These are phyloP conservation scores for Avena insularis DNA, from an alignment of 176 grass and related monocot species.

Conservation along the genomic window DNA sequence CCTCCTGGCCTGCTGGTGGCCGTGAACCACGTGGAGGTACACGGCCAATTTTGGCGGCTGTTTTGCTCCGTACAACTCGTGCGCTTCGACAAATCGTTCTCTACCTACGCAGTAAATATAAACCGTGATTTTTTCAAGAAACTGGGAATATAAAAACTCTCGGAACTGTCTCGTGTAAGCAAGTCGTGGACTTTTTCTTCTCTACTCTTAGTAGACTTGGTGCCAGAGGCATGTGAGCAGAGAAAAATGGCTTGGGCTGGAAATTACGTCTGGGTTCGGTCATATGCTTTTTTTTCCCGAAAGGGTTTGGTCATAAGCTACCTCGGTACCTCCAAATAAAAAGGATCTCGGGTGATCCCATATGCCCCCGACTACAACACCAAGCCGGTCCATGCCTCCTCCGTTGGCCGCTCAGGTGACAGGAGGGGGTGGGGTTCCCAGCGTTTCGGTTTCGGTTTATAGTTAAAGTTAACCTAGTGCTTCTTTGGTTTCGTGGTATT, in stretches of 20 bases:
- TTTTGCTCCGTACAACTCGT: background rate
- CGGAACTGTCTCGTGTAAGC: background rate
- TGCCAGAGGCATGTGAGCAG: background rate
- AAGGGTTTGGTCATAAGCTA: background rate
- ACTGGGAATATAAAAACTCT: background rate
- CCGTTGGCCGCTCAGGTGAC: no score
- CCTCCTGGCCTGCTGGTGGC: background rate
- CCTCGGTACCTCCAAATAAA: no score
- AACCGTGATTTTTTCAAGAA: background rate
- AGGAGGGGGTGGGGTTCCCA: no score
- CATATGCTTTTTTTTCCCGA: no score
- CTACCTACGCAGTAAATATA: no score
- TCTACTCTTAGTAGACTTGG: background rate
- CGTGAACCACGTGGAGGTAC: slow-evolving; percentile 7
- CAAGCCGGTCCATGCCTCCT: no score
- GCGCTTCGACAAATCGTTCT: background rate
- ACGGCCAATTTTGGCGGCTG: background rate
- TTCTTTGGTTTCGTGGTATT: no score
- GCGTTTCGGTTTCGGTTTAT: no score
- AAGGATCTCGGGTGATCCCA: no score
- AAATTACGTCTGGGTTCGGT: background rate
- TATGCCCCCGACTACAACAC: no score
- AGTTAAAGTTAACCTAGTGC: no score
- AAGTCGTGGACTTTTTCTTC: background rate
- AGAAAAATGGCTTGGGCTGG: background rate